Evolutionary conservation across 2,329 filamentous ascomycete genomes (phyloP), one percentile per base, ranked within the genome.

Genomic region (Fusarium brachygibbosum): DNA sequence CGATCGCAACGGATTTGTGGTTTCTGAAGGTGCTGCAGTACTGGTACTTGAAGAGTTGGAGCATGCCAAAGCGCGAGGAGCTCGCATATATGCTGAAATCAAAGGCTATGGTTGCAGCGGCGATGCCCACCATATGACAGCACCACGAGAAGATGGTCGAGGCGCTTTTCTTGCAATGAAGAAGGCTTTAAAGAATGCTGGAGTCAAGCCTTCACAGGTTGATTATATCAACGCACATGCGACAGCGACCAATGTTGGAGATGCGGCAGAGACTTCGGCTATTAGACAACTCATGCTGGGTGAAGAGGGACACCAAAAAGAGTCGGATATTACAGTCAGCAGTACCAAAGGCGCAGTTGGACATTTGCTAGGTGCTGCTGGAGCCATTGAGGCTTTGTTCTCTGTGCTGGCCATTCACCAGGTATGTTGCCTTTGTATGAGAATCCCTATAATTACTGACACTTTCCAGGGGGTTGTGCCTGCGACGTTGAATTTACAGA

Each of bases 161-260:
- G 96, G 96, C 0, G 94, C 96, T 0, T 87, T 89, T 31, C 83
- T 92, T 46, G 92, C 95, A 5, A 99, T 99, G 96, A 91, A 87
- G 77, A 88, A 88, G 69, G 94, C 95, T 1, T 80, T 99, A 62
- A 89, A 86, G 73, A 88, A 92, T 75, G 93, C 94, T 0, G 80
- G 85, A 1, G 76, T 97, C 37, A 84, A 84, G 52, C 94, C 96
- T 0, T 80, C 80, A 1, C 82, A 89, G 40, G 89, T 99, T 6
- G 93, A 94, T 78, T 99, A 99, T 78, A 87, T 99, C 76, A 99
- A 98, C 75, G 96, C 96, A 2, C 96, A 99, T 77, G 96, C 95
- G 1, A 99, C 96, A 2, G 93, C 92, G 23, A 99, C 95, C 0
- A 79, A 85, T 9, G 85, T 98, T 4, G 96, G 96, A 1, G 96